phyloP scores from a whole-genome alignment of 2,329 filamentous ascomycete genomes.

The Ophiostoma sp. region DNA sequence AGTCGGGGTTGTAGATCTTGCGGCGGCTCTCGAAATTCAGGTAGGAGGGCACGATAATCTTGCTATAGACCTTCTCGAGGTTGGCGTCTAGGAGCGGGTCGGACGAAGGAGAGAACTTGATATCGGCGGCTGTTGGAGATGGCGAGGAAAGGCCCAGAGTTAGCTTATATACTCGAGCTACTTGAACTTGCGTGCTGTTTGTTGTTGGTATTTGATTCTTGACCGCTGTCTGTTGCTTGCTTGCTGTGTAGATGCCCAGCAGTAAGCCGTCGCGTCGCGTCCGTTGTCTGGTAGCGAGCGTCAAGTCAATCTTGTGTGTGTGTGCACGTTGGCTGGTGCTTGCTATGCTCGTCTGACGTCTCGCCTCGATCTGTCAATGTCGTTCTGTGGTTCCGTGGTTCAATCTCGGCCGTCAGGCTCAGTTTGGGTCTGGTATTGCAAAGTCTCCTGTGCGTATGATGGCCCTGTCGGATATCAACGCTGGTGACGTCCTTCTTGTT shows the following conservation, averaged over 20 bases:
- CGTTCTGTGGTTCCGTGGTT: not conserved
- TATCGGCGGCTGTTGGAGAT: slow-evolving; percentile 31
- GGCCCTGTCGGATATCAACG: not conserved
- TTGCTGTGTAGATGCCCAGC: not conserved
- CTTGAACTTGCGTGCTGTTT: not conserved
- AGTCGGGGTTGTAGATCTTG: slow-evolving; percentile 46
- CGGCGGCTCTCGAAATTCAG: slow-evolving; percentile 50
- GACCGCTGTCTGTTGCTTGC: not conserved
- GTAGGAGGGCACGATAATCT: slow-evolving; percentile 58
- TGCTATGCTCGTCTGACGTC: not conserved
- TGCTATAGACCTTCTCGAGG: slow-evolving; percentile 50
- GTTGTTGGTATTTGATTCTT: not conserved
- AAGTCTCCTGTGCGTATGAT: not conserved
- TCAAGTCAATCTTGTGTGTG: not conserved
- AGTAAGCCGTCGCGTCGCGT: not conserved
- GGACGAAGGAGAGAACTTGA: slow-evolving; percentile 48
- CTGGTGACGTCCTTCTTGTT: not conserved
- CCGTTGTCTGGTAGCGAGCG: not conserved
- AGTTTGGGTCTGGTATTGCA: not conserved
- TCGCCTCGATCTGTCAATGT: not conserved
- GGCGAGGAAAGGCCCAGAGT: not conserved
- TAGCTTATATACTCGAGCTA: not conserved
- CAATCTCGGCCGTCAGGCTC: slow-evolving; percentile 1
- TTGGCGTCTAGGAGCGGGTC: slow-evolving; percentile 49
- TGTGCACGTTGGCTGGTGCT: not conserved